These are phyloP conservation scores for Erythrophleum fordii DNA, from an alignment of 306 rosid species.

Conservation along the genomic window DNA sequence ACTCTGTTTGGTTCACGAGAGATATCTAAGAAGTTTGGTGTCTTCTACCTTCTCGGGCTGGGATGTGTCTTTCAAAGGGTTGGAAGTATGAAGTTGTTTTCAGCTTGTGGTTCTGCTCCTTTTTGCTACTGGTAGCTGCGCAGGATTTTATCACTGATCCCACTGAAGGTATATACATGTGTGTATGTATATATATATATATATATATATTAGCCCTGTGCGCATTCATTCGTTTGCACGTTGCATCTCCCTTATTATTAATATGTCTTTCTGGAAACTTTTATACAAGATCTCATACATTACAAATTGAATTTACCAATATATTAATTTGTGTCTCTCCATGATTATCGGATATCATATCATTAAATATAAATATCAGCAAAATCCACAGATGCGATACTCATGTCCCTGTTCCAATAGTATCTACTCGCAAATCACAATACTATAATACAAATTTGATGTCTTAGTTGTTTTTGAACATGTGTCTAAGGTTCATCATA, in stretches of 20 bases:
- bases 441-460: not conserved
- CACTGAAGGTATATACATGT: constrained; percentile 62
- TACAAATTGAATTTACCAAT: not conserved
- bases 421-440: not conserved
- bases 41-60: constrained; percentile 30
- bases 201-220: no score
- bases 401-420: not conserved
- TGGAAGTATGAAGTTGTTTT: constrained; percentile 51
- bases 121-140: constrained; percentile 43
- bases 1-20: constrained; percentile 32
- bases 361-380: not conserved
- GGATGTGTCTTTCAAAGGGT: constrained; percentile 59
- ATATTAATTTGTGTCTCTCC: not conserved
- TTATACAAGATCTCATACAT: not conserved
- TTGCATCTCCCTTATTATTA: not conserved
- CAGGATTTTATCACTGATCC: constrained; percentile 50
- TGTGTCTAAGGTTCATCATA: not conserved
- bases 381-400: no score
- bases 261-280: not conserved
- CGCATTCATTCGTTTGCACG: constrained; percentile 6
- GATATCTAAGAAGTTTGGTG: constrained; percentile 31
- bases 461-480: not conserved
- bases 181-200: no score
- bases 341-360: not conserved
- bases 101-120: constrained; percentile 54